Conservation (phyloP, 306 rosid species). For the Lotus japonicus region DNA sequence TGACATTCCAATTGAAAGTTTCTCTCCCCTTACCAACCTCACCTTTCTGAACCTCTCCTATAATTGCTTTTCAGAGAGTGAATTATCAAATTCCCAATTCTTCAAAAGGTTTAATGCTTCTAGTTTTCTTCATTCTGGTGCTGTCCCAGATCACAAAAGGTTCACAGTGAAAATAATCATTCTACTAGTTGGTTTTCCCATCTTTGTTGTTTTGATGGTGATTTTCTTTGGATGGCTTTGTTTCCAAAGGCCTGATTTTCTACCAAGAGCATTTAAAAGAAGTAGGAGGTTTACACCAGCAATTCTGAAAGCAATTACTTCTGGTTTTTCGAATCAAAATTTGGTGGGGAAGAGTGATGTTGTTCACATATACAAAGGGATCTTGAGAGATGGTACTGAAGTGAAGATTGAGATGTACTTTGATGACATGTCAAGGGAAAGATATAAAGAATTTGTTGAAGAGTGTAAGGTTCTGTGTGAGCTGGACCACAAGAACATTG, state of each 20-base stretch:
- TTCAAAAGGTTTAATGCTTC: constrained; percentile 47
- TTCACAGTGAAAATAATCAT: constrained; percentile 36
- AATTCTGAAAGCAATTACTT: constrained; percentile 53
- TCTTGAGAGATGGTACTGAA: constrained; percentile 43
- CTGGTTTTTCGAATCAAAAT: constrained; percentile 35
- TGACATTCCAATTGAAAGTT: constrained; percentile 45
- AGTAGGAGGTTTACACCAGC: constrained; percentile 40
- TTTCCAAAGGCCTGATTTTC: constrained; percentile 55
- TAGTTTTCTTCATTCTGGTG: constrained; percentile 58
- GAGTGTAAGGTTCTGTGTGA: constrained; percentile 46
- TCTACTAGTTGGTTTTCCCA: constrained; percentile 50
- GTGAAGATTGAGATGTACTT: constrained; percentile 60
- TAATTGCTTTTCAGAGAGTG: constrained; percentile 50
- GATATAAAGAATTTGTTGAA: constrained; percentile 25
- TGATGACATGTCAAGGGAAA: constrained; percentile 32
- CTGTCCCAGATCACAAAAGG: constrained; percentile 32
- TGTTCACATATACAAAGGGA: constrained; percentile 55
- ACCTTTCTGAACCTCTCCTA: constrained; percentile 51
- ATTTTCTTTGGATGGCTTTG: constrained; percentile 50
- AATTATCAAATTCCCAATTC: constrained; percentile 33
- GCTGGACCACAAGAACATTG: constrained; percentile 49
- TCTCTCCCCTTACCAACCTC: constrained; percentile 44
- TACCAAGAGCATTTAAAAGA: constrained; percentile 38
- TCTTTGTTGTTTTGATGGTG: constrained; percentile 42
- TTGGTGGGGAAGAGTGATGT: constrained; percentile 49